Base-by-base conservation (phyloP, 306 rosid species). In the Malus domestica region DNA sequence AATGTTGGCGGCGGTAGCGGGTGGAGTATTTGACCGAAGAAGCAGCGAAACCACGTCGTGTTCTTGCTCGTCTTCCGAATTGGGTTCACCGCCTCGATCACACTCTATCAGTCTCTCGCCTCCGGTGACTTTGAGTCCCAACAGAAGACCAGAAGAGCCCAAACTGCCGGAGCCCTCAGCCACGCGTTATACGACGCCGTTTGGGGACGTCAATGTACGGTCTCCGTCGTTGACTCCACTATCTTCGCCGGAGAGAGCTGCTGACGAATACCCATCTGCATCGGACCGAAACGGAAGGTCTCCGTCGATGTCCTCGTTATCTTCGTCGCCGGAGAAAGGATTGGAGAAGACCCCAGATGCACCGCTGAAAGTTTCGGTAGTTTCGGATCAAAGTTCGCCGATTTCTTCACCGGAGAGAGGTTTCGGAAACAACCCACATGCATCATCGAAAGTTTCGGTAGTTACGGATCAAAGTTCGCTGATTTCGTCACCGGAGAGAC, bases 31-130 rank as follows among this genome's bases (percentile, higher is more conserved):
- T 5, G 83, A 74, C 1, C 82, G 70, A 5, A 75, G 89, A 12
- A 84, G 86, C 64, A 81, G 80, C 63, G 87, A 87, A 46, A 54
- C 84, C 25, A 75, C 73, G 73, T 83, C 88, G 18, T 55, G 71
- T 57, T 87, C 96, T 0, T 85, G 76, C 81, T 82, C 98, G 18
- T 84, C 93, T 58, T 83, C 91, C 16, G 55, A 84, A 69, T 88
- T 91, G 1, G 85, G 83, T 33, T 93, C 98, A 10, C 98, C 97
- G 62, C 73, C 80, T 22, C 81, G 80, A 18, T 89, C 98, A 1
- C 86, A 85, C 44, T 90, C 98, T 1, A 86, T 88, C 1, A 84
- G 84, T 33, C 80, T 78, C 52, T 86, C 87, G 13, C 82, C 87
- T 5, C 83, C 85, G 30, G 70, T 71, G 55, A 81, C 81, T 70